Base-by-base conservation (phyloP, 2,329 filamentous ascomycete species). In the Corinectria fuckeliana region DNA sequence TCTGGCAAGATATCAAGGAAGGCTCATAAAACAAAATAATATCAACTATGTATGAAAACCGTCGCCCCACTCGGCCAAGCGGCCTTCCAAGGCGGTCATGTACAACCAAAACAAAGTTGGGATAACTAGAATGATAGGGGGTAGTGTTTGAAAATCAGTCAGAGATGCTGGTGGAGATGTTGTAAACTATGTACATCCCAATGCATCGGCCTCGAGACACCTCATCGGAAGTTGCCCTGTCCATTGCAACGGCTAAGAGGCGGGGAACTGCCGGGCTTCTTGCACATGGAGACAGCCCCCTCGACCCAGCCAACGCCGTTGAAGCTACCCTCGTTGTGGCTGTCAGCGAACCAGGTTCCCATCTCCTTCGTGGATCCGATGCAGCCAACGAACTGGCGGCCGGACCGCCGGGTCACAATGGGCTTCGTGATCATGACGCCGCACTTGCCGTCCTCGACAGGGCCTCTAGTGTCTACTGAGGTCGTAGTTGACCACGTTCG, bases 31-130 rank as follows among this genome's bases (percentile, higher is more conserved):
- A n/a, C n/a, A n/a, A n/a, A n/a, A n/a, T n/a, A n/a, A n/a, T n/a
- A n/a, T n/a, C n/a, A n/a, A n/a, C n/a, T n/a, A n/a, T 83, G 81
- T 73, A 86, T 86, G 75, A 84, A 80, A 53, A 86, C 84, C 1
- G 83, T 80, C 1, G 80, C 83, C 0, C 77, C 84, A 7, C 82
- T 85, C 32, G 83, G 81, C 10, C 83, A 85, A n/a, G 75, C 83
- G 85, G 69, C 78, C 82, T 0, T 86, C 85, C 62, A n/a, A n/a
- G n/a, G n/a, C n/a, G n/a, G n/a, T n/a, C n/a, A n/a, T n/a, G n/a
- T n/a, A n/a, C n/a, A n/a, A 34, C 30, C 30, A 34, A n/a, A 34
- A 34, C 26, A n/a, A n/a, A n/a, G n/a, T n/a, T 34, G 10, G 13
- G 10, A 34, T 3, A 34, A 6, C 5, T 34, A 34, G 30, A n/a